Evolutionary conservation across 2,329 filamentous ascomycete species (phyloP).

Genomic region (Cryoendolithus antarcticus): DNA sequence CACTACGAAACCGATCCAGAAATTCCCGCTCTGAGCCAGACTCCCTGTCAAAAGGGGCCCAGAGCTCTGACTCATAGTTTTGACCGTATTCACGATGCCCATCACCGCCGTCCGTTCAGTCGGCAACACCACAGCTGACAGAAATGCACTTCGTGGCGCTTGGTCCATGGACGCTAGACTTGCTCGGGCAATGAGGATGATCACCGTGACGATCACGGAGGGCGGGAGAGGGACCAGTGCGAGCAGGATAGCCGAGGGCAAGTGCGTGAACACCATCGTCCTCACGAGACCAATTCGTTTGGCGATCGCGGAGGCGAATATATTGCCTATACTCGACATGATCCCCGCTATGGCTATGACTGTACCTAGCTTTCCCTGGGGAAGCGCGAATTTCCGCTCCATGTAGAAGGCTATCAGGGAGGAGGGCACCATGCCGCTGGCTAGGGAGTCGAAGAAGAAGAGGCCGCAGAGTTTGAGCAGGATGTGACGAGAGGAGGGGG

Average conservation of each 20-base stretch:
- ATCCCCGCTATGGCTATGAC: constrained; percentile 38
- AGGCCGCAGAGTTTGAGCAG: constrained; percentile 51
- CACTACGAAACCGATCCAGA: constrained; percentile 50
- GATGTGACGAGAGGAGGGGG: constrained; percentile 36
- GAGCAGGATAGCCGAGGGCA: constrained; percentile 56
- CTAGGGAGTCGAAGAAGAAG: constrained; percentile 56
- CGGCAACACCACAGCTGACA: constrained; percentile 52
- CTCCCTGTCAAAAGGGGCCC: constrained; percentile 55
- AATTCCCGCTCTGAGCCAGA: constrained; percentile 42
- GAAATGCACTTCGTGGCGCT: constrained; percentile 56
- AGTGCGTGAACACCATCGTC: constrained; percentile 55
- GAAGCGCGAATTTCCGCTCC: constrained; percentile 39
- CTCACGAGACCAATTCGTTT: constrained; percentile 47
- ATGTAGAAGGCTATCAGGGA: constrained; percentile 41
- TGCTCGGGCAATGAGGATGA: constrained; percentile 50
- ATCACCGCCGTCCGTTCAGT: constrained; percentile 59
- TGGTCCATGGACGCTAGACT: constrained; percentile 57
- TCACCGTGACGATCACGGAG: constrained; percentile 41
- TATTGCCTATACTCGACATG: constrained; percentile 29
- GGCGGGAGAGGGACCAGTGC: constrained; percentile 46
- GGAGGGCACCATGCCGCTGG: constrained; percentile 16
- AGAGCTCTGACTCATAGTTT: constrained; percentile 49
- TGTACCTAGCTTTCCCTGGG: constrained; percentile 39
- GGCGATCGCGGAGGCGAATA: constrained; percentile 48
- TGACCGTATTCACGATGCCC: constrained; percentile 57